Percentiles rank a stretch among this genome's conserved stretches.
phyloP scores from a whole-genome alignment of 352 stramenopile species.

The Lagenidium giganteum region DNA sequence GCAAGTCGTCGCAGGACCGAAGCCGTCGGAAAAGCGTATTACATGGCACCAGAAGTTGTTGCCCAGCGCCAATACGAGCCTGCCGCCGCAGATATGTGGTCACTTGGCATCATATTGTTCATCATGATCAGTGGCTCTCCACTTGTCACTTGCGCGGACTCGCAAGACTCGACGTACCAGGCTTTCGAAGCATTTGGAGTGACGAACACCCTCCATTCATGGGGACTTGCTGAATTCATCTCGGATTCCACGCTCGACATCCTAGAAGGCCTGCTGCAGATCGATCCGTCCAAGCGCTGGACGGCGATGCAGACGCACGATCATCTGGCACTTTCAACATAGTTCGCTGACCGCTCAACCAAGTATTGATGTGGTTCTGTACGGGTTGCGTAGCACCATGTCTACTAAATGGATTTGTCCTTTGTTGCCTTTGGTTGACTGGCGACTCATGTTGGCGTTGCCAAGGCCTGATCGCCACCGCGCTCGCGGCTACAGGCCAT shows the following conservation, averaged over 20 bases:
- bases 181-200: constrained; percentile 2
- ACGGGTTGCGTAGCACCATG: no score
- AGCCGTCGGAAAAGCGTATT: constrained; percentile 21
- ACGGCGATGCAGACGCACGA: no score
- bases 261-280: constrained; percentile 8
- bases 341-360: no score
- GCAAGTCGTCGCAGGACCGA: constrained; percentile 6
- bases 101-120: constrained; percentile 60
- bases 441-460: no score
- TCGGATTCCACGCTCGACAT: constrained; percentile 5
- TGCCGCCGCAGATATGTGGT: constrained; percentile 55
- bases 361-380: no score
- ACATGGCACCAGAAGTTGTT: constrained; percentile 57
- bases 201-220: constrained; percentile 4
- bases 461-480: no score
- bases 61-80: constrained; percentile 31
- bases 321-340: no score
- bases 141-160: constrained; percentile 14
- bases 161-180: background rate
- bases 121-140: constrained; percentile 58
- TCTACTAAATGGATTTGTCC: no score
- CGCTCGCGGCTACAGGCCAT: no score
- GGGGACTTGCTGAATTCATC: constrained; percentile 5
- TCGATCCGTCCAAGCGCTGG: constrained; percentile 3
- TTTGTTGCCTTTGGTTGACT: no score